Evolutionary conservation across 2,329 filamentous ascomycete genomes (phyloP), one percentile per base, ranked within the genome.

Genomic region (Aspergillus vadensis): DNA sequence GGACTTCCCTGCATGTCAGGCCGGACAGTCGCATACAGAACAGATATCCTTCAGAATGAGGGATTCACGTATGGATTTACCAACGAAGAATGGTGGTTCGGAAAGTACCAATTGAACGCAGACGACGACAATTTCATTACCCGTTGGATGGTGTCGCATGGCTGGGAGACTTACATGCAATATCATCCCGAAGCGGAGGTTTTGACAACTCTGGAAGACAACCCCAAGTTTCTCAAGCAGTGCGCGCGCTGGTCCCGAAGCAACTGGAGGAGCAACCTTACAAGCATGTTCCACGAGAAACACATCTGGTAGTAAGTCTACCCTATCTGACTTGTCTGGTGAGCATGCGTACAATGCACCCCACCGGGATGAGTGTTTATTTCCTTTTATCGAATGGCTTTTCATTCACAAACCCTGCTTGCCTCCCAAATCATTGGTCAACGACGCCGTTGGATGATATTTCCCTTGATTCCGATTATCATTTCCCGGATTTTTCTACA

Each of bases 91-190:
- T 97, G 91, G 91, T 84, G 84, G 78, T 81, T 78, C 64, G 85
- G 89, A 52, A 88, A 89, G 70, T 96, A 90, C 79, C 93, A 93
- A 71, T 84, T 98, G 63, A 97, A 97, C 73, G 92, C 94, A 25
- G 94, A 98, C 77, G 94, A 98, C 76, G 94, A 98, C 82, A 98
- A 98, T 79, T 98, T 97, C 79, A 91, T 98, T 69, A 97, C 94
- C 6, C 88, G 94, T 60, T 98, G 94, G 94, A 85, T 98, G 71
- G 93, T 97, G 68, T 91, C 88, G 65, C 90, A 97, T 79, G 85
- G 89, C 67, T 96, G 92, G 91, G 92, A 96, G 80, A 97, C 93
- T 21, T 94, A 91, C 83, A 91, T 97, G 76, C 94, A 98, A 80
- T 97, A 97, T 79, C 89, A 97, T 75, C 86, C 85, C 51, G 91